Conservation (phyloP, 495 filamentous ascomycete species). For the Aspergillus sparsus region DNA sequence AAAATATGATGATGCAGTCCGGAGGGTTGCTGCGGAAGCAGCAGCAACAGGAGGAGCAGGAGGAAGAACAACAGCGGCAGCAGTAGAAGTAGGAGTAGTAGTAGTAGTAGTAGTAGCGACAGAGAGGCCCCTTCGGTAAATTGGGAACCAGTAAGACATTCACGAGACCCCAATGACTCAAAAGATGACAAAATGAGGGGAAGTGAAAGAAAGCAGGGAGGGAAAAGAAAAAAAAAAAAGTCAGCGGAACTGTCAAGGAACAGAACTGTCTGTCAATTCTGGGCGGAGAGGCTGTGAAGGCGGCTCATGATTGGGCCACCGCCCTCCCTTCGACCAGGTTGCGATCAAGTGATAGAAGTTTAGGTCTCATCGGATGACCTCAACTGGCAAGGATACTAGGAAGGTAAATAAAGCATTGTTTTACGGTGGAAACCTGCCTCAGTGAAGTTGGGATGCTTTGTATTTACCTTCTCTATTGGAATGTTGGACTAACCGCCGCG, state of each 20-base stretch:
- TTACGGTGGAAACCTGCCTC: background rate
- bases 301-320: conserved; percentile 20
- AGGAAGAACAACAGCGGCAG: conserved; percentile 1
- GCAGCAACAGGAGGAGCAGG: conserved; percentile 8
- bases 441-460: too few relatives aligned
- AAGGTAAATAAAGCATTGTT: background rate
- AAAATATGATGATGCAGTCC: conserved; percentile 11
- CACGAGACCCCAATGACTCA: conserved; percentile 25
- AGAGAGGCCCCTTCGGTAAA: conserved; percentile 36
- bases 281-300: conserved; percentile 2
- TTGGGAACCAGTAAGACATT: conserved; percentile 34
- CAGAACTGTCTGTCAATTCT: background rate
- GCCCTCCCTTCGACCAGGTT: conserved; percentile 3
- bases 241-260: conserved; percentile 8
- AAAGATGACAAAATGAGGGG: conserved; percentile 17
- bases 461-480: too few relatives aligned
- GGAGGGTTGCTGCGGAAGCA: conserved; percentile 16
- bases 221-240: conserved; percentile 17
- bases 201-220: conserved; percentile 13
- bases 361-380: conserved; percentile 10
- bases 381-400: background rate
- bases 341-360: conserved; percentile 11
- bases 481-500: too few relatives aligned
- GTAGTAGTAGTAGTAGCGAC: conserved; percentile 23
- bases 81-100: conserved; percentile 5